phyloP scores from a whole-genome alignment of 2,329 filamentous ascomycete species.

The Xylaria hypoxylon region DNA sequence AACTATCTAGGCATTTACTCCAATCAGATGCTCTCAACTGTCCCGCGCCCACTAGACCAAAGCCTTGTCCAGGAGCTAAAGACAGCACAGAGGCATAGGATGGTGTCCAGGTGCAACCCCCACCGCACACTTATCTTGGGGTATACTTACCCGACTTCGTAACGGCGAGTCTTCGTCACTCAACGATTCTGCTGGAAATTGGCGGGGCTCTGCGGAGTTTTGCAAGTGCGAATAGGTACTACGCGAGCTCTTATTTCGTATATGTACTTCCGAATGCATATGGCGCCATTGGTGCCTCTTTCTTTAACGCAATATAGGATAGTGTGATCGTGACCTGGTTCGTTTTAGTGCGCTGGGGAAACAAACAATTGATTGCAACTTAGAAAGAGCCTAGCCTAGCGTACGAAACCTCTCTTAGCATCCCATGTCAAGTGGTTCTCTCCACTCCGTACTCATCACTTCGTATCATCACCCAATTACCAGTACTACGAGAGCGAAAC shows the following conservation, averaged over 20 bases:
- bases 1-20: neutral
- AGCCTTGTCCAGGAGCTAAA: neutral
- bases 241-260: neutral
- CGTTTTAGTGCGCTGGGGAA: constrained; percentile 1
- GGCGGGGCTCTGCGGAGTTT: neutral
- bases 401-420: constrained; percentile 1
- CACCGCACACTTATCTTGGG: neutral
- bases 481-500: neutral
- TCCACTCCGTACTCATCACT: neutral
- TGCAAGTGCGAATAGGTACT: neutral
- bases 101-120: neutral
- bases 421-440: neutral
- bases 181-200: neutral
- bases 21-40: neutral
- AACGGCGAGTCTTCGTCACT: neutral
- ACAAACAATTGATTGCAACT: too few relatives aligned
- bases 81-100: neutral
- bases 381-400: constrained; percentile 12
- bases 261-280: neutral
- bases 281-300: neutral
- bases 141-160: neutral
- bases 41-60: neutral
- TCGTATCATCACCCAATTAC: too few relatives aligned
- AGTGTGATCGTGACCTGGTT: neutral
- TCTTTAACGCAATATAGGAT: constrained; percentile 4